Conservation (phyloP, 2,329 filamentous ascomycete genomes). For the Alternaria infectoria region DNA sequence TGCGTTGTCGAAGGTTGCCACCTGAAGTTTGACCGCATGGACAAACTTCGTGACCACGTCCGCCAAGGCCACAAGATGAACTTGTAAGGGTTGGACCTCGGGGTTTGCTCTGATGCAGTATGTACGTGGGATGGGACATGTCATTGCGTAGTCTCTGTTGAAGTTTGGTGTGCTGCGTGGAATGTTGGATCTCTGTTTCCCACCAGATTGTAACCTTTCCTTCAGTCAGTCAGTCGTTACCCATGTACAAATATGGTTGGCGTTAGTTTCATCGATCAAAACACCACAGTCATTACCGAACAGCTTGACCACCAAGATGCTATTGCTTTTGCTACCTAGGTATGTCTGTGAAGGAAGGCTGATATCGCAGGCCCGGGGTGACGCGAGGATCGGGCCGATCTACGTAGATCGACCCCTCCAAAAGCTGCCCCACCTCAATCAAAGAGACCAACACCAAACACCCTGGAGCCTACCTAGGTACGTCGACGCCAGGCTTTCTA, state of each 20-base stretch:
- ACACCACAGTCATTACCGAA: background rate
- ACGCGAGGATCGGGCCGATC: background rate
- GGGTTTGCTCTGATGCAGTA: too few relatives aligned
- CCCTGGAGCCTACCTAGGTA: background rate
- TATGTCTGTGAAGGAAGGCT: background rate
- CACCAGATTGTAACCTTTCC: background rate
- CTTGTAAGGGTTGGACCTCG: background rate
- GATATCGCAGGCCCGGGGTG: too few relatives aligned
- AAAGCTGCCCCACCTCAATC: background rate
- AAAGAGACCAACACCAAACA: background rate
- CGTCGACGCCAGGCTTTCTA: background rate
- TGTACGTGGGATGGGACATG: background rate
- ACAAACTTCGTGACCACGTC: slow-evolving; percentile 4
- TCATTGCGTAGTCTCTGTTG: too few relatives aligned
- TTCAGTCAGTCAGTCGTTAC: background rate
- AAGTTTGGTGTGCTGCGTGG: background rate
- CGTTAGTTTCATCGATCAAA: background rate
- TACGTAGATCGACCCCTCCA: background rate
- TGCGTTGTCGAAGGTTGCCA: background rate
- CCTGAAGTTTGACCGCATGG: slow-evolving; percentile 9
- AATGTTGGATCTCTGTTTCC: background rate
- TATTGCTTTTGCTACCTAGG: background rate
- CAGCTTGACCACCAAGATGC: background rate
- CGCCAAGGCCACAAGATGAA: background rate
- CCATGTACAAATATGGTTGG: background rate